phyloP scores from a whole-genome alignment of 2,329 filamentous ascomycete genomes.

The Fusarium heterosporum region DNA sequence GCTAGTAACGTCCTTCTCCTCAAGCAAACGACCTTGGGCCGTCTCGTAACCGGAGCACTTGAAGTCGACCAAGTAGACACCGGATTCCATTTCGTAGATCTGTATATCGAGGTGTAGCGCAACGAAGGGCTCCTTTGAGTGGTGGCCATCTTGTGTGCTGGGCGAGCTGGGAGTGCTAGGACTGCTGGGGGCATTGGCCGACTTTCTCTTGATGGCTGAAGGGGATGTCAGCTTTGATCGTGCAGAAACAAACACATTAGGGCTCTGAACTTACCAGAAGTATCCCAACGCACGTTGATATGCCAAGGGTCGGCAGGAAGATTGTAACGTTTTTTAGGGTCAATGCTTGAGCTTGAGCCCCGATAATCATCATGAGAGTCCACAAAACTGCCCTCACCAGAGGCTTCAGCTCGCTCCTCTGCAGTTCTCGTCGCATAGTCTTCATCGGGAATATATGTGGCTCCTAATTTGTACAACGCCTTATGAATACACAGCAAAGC shows the following conservation, averaged over 20 bases:
- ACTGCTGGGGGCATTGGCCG: constrained; percentile 31
- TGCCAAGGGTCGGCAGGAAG: constrained; percentile 97
- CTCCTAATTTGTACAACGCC: constrained; percentile 86
- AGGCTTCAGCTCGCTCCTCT: constrained; percentile 53
- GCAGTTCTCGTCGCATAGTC: constrained; percentile 64
- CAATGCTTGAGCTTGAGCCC: constrained; percentile 57
- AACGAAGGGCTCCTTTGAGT: constrained; percentile 72
- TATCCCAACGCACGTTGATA: constrained; percentile 89
- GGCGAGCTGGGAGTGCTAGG: constrained; percentile 32
- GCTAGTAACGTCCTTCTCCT: constrained; percentile 95
- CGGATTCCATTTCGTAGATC: constrained; percentile 91
- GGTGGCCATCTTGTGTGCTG: constrained; percentile 53
- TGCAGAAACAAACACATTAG: too few relatives aligned
- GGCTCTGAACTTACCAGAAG: constrained; percentile 74
- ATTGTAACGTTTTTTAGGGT: constrained; percentile 74
- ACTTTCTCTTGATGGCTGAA: constrained; percentile 45
- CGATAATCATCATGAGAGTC: constrained; percentile 54
- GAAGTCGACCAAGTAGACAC: constrained; percentile 97
- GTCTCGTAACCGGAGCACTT: constrained; percentile 98
- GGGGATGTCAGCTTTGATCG: constrained; percentile 40
- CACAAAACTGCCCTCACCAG: constrained; percentile 56
- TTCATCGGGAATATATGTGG: constrained; percentile 82
- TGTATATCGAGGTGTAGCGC: constrained; percentile 97
- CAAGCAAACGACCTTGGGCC: constrained; percentile 76
- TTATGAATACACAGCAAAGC: constrained; percentile 96